Percentiles rank a stretch among this genome's conserved stretches.
These are phyloP conservation scores for Tricholoma matsutake DNA, from an alignment of 768 basidiomycete genomes.

Conservation along the genomic window DNA sequence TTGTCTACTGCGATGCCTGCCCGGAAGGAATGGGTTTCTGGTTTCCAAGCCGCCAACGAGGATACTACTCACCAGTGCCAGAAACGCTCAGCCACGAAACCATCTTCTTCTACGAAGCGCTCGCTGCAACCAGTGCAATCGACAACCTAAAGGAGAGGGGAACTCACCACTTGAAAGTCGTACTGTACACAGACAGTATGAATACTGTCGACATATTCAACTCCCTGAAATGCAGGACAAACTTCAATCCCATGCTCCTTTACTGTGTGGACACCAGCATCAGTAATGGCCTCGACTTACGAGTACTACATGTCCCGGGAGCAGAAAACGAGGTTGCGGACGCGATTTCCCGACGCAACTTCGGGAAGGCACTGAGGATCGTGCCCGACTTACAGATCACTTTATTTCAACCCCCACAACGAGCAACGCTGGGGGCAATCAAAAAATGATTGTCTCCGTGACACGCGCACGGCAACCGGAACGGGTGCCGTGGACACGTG, in stretches of 20 bases:
- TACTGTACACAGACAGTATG: too few species aligned
- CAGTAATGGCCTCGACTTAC: background rate
- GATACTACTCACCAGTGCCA: background rate
- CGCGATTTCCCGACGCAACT: slow-evolving; percentile 7
- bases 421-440: too few species aligned
- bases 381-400: slow-evolving; percentile 1
- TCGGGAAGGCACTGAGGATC: background rate
- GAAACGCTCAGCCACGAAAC: slow-evolving; percentile 28
- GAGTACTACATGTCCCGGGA: too few species aligned
- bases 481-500: slow-evolving; percentile 27
- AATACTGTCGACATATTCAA: too few species aligned
- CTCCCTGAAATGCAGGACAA: slow-evolving; percentile 12
- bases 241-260: slow-evolving; percentile 25
- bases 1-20: background rate
- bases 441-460: slow-evolving; percentile 7
- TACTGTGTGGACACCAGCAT: slow-evolving; percentile 19
- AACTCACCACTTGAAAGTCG: too few species aligned
- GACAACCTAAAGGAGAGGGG: slow-evolving; percentile 27
- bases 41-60: background rate
- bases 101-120: too few species aligned
- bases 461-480: slow-evolving; percentile 25
- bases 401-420: slow-evolving; percentile 20
- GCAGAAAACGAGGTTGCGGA: slow-evolving; percentile 18
- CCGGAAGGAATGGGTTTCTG: too few species aligned
- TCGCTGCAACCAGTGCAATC: slow-evolving; percentile 15